Conservation (phyloP, 805 yeast genomes). For the Limtongozyma cylindracea region DNA sequence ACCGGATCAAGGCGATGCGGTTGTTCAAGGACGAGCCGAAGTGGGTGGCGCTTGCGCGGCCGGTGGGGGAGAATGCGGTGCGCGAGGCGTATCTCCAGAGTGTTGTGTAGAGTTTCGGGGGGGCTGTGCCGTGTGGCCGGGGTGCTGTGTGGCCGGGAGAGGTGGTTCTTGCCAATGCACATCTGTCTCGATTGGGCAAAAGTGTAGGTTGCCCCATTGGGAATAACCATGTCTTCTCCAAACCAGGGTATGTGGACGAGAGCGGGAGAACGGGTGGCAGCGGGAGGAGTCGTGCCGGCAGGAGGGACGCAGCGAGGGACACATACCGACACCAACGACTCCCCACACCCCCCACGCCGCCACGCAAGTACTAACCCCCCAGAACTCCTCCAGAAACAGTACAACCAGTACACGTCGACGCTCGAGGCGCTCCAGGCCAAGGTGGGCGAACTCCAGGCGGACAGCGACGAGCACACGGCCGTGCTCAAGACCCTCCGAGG, state of each 20-base stretch:
- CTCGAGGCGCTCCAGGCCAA: slow-evolving; percentile 13
- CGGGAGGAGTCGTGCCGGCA: neutral
- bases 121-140: no score
- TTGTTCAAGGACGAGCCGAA: slow-evolving; percentile 88
- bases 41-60: slow-evolving; percentile 74
- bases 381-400: slow-evolving; percentile 10
- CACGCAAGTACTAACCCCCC: no score
- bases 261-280: neutral
- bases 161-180: neutral
- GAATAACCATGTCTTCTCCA: neutral
- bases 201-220: slow-evolving; percentile 1
- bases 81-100: slow-evolving; percentile 9
- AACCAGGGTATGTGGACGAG: neutral
- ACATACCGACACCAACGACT: neutral
- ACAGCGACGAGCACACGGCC: slow-evolving; percentile 12
- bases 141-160: slow-evolving; percentile 1
- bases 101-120: no score
- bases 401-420: slow-evolving; percentile 13
- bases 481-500: slow-evolving; percentile 14
- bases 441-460: slow-evolving; percentile 9
- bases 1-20: slow-evolving; percentile 38
- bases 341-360: no score
- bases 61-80: slow-evolving; percentile 11
- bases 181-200: neutral
- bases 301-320: neutral